Evolutionary conservation across 2,329 filamentous ascomycete genomes (phyloP).

Genomic region (Trichoderma sp.): DNA sequence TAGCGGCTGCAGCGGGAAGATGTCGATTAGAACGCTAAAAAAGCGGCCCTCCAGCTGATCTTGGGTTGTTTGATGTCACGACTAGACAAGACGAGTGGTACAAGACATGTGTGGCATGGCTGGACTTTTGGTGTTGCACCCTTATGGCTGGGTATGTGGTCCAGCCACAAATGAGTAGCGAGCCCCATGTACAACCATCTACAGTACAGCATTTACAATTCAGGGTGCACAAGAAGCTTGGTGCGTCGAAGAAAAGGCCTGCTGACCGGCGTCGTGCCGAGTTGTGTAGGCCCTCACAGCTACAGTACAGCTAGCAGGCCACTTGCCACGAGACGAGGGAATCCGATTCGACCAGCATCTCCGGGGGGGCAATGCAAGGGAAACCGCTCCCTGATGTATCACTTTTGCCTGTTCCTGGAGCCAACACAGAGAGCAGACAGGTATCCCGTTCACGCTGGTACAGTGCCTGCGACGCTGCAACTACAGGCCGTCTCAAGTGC

Average conservation of each 20-base stretch:
- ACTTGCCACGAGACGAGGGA: neutral
- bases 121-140: too few relatives aligned
- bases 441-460: neutral
- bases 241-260: neutral
- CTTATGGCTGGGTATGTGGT: neutral
- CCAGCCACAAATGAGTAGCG: neutral
- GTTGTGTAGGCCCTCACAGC: neutral
- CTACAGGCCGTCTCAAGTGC: neutral
- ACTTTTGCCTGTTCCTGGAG: neutral
- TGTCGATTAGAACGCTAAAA: constrained; percentile 3
- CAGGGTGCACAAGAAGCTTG: neutral
- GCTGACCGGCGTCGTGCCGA: constrained; percentile 11
- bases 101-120: too few relatives aligned
- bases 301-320: constrained; percentile 2
- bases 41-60: neutral
- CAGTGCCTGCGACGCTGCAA: neutral
- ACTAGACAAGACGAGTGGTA: neutral
- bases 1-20: constrained; percentile 15
- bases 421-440: neutral
- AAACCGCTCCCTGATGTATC: constrained; percentile 15
- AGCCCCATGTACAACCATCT: neutral
- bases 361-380: constrained; percentile 7
- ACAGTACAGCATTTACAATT: neutral
- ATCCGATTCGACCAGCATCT: constrained; percentile 13
- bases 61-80: neutral